Conservation (phyloP, 306 rosid species). For the Lathyrus tuberosus region DNA sequence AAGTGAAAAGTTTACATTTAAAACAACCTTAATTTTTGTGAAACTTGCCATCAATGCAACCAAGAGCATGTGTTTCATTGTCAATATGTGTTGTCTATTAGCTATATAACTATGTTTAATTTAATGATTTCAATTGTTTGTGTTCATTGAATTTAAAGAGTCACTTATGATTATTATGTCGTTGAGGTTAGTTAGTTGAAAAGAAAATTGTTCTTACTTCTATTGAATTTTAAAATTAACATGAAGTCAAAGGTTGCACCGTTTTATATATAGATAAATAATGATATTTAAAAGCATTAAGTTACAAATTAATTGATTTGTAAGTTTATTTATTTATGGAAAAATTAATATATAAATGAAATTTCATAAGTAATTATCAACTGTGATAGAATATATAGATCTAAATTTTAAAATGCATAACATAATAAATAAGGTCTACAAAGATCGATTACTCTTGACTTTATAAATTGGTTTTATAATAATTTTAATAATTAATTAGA, state of each 20-base stretch:
- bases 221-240: neutral
- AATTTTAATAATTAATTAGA: too few species aligned
- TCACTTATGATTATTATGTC: conserved; percentile 2
- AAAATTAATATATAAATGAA: too few species aligned
- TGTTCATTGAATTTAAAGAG: conserved; percentile 7
- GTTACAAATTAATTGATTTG: neutral
- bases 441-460: too few species aligned
- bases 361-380: too few species aligned
- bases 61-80: conserved; percentile 17
- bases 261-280: neutral
- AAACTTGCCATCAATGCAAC: neutral
- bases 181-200: conserved; percentile 10
- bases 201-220: conserved; percentile 9
- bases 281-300: neutral
- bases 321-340: neutral
- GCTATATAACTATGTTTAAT: conserved; percentile 5
- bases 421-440: too few species aligned
- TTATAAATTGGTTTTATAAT: too few species aligned
- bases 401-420: too few species aligned
- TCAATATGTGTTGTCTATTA: conserved; percentile 13
- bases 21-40: neutral
- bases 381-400: too few species aligned
- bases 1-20: too few species aligned
- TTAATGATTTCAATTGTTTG: neutral
- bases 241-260: conserved; percentile 14